Conservation (phyloP, 225 moss, liverwort and hornwort genomes). For the Climacium dendroides region DNA sequence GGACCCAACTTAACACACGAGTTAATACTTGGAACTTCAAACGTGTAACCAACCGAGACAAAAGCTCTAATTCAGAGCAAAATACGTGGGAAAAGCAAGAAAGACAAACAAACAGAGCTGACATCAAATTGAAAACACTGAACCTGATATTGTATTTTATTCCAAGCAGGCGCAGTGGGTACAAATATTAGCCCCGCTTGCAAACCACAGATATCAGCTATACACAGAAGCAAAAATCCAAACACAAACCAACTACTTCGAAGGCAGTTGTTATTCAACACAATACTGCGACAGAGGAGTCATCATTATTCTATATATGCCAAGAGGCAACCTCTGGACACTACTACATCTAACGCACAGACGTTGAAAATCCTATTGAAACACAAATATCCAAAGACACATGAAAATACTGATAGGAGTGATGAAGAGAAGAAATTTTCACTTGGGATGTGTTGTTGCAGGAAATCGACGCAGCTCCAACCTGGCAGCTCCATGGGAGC, state of each 20-base stretch:
- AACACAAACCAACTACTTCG: background rate
- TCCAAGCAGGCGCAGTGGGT: background rate
- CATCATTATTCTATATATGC: background rate
- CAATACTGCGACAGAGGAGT: background rate
- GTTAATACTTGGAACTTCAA: background rate
- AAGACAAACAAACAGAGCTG: background rate
- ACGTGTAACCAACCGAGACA: background rate
- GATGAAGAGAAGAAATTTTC: background rate
- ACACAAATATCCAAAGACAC: background rate
- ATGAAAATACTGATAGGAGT: background rate
- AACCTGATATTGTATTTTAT: background rate
- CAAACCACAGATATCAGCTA: background rate
- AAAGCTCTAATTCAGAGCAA: background rate
- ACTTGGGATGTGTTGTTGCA: background rate
- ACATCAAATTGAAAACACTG: background rate
- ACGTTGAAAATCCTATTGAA: background rate
- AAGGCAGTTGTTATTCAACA: background rate
- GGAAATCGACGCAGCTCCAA: background rate
- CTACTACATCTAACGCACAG: background rate
- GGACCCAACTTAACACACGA: no score
- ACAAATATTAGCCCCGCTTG: background rate
- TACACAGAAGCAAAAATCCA: background rate
- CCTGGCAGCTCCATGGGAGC: slow-evolving; percentile 26
- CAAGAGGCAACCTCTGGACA: background rate
- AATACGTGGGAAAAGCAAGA: background rate